phyloP scores from a whole-genome alignment of 371 early-diverging fungal species.

The Cokeromyces recurvatus region DNA sequence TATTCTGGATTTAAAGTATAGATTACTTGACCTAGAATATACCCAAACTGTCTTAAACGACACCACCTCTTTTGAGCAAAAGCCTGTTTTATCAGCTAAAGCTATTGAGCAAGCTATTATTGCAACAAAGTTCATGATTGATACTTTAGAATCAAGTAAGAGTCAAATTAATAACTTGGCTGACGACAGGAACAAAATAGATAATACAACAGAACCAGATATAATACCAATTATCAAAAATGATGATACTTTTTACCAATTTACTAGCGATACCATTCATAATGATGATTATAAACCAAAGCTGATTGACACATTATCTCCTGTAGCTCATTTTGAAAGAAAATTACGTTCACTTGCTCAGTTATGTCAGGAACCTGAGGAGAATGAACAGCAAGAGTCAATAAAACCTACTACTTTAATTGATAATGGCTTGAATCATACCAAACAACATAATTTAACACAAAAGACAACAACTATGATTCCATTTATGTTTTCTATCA shows the following conservation, averaged over 20 bases:
- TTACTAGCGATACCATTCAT: no score
- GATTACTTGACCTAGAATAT: constrained; percentile 48
- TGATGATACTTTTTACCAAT: no score
- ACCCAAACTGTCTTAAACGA: constrained; percentile 24
- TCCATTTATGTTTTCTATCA: constrained; percentile 28
- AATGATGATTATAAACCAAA: constrained; percentile 24
- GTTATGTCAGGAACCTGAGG: constrained; percentile 32
- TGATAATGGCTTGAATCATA: constrained; percentile 1
- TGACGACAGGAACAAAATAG: no score
- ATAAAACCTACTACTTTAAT: no score
- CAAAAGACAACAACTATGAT: constrained; percentile 19
- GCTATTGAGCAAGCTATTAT: constrained; percentile 36
- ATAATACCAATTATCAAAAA: no score
- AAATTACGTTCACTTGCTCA: constrained; percentile 38
- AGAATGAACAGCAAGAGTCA: not conserved
- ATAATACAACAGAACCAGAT: no score
- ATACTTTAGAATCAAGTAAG: constrained; percentile 26
- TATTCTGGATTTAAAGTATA: constrained; percentile 44
- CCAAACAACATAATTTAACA: not conserved
- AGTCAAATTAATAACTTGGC: constrained; percentile 19
- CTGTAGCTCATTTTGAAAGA: constrained; percentile 38
- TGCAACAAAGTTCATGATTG: constrained; percentile 32
- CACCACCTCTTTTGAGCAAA: not conserved
- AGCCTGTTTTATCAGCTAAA: constrained; percentile 22
- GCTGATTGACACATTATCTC: constrained; percentile 37